These are phyloP conservation scores for Picea abies DNA, from an alignment of 83 land plant species.

Conservation along the genomic window DNA sequence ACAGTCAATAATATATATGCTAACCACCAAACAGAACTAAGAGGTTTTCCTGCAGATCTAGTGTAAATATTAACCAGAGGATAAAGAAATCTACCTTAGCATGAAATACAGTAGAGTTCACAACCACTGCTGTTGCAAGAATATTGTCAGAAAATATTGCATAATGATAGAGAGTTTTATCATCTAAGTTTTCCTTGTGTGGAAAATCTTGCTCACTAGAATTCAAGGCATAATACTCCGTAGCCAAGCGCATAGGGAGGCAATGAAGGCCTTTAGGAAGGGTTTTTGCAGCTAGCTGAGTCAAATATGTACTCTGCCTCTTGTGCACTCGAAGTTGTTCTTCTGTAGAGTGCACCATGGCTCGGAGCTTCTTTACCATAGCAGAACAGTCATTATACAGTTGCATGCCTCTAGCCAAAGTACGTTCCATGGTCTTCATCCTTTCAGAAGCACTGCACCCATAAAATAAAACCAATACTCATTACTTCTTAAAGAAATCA, in stretches of 20 bases:
- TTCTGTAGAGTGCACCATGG: conserved; percentile 65
- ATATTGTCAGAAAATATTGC: conserved; percentile 80
- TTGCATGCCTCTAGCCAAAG: conserved; percentile 54
- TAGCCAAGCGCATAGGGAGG: conserved; percentile 62
- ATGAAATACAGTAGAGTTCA: conserved; percentile 69
- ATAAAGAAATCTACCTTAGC: conserved; percentile 47
- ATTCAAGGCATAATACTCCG: conserved; percentile 47
- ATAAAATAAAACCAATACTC: too few species aligned
- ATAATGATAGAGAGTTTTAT: conserved; percentile 59
- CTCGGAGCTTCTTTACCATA: conserved; percentile 67
- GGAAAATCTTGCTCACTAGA: conserved; percentile 46
- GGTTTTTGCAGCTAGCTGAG: conserved; percentile 72
- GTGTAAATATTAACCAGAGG: not conserved
- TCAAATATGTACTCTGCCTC: conserved; percentile 55
- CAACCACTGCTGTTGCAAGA: conserved; percentile 75
- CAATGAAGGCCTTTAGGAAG: conserved; percentile 84
- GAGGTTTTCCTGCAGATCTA: not conserved
- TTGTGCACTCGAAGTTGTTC: conserved; percentile 63
- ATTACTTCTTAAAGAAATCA: too few species aligned
- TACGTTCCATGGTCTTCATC: conserved; percentile 64
- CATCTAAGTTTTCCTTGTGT: conserved; percentile 56
- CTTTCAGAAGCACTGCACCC: conserved; percentile 47
- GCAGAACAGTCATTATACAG: conserved; percentile 67
- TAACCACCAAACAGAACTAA: not conserved
- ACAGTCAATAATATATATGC: not conserved